Evolutionary conservation across 2,329 filamentous ascomycete species (phyloP).

Genomic region (Pestalotiopsis sp.): DNA sequence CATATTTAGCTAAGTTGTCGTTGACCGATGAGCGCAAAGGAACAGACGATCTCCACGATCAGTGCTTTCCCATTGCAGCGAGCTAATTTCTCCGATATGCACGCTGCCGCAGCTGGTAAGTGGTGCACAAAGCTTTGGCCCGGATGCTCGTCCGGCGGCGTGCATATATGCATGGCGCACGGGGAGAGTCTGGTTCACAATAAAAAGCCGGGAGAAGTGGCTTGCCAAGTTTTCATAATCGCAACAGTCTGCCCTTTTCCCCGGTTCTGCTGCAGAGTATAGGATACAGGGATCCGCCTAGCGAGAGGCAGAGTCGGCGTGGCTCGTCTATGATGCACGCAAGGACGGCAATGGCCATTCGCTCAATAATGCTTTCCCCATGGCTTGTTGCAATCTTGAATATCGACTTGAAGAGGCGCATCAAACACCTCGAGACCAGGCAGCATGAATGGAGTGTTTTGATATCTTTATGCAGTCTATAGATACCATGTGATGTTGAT

Average conservation of each 20-base stretch:
- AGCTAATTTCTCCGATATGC: background rate
- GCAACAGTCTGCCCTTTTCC: background rate
- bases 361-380: background rate
- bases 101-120: background rate
- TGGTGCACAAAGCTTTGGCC: background rate
- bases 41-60: background rate
- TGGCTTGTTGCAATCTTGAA: background rate
- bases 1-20: background rate
- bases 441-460: background rate
- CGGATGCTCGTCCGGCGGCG: background rate
- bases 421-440: background rate
- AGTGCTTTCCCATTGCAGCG: background rate
- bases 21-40: background rate
- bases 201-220: background rate
- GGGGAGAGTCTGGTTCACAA: background rate
- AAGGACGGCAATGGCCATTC: background rate
- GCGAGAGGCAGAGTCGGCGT: background rate
- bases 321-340: background rate
- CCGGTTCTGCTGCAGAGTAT: background rate
- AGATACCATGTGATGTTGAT: background rate
- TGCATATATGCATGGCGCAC: background rate
- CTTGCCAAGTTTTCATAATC: background rate
- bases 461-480: background rate
- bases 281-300: constrained; percentile 1
- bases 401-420: background rate